Percentiles rank a stretch among this genome's conserved stretches.
These are phyloP conservation scores for Gastrodia elata DNA, from an alignment of 106 monocot species.

Conservation along the genomic window DNA sequence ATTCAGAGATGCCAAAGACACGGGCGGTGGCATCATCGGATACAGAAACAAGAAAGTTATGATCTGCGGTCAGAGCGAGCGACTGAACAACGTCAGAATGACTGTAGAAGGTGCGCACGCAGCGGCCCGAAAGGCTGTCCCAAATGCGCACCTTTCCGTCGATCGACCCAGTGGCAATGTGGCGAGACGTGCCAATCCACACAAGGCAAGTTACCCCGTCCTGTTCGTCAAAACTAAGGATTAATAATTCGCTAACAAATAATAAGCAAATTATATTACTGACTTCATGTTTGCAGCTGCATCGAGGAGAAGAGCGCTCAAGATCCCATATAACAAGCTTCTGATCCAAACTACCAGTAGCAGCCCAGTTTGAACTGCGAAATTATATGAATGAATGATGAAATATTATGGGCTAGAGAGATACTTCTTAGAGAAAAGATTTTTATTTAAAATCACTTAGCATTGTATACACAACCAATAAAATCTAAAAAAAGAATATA, in stretches of 20 bases:
- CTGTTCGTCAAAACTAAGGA: too few relatives aligned
- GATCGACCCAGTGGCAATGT: slow-evolving; percentile 63
- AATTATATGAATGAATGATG: background rate
- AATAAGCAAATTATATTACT: background rate
- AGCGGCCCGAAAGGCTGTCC: slow-evolving; percentile 73
- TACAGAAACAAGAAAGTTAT: slow-evolving; percentile 51
- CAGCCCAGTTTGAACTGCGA: slow-evolving; percentile 50
- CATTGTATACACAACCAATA: too few relatives aligned
- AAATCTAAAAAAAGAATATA: too few relatives aligned
- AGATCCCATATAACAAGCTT: slow-evolving; percentile 93
- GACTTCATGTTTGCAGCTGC: slow-evolving; percentile 66
- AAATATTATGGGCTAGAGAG: too few relatives aligned
- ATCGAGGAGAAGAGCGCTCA: slow-evolving; percentile 22
- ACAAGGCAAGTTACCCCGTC: slow-evolving; percentile 71
- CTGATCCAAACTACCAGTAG: slow-evolving; percentile 77
- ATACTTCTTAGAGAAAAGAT: too few relatives aligned
- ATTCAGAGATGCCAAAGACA: slow-evolving; percentile 48
- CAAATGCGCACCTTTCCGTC: slow-evolving; percentile 84
- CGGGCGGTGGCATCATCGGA: slow-evolving; percentile 67
- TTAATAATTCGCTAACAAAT: too few relatives aligned
- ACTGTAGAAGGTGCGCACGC: slow-evolving; percentile 46
- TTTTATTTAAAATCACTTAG: too few relatives aligned
- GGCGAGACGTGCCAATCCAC: slow-evolving; percentile 61
- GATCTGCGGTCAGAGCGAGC: slow-evolving; percentile 45
- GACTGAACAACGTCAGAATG: slow-evolving; percentile 50